Percentiles rank a stretch among this genome's conserved stretches.
Evolutionary conservation across 441 rosid species (phyloP).

Genomic region (Pelargonium myrrhifolium): DNA sequence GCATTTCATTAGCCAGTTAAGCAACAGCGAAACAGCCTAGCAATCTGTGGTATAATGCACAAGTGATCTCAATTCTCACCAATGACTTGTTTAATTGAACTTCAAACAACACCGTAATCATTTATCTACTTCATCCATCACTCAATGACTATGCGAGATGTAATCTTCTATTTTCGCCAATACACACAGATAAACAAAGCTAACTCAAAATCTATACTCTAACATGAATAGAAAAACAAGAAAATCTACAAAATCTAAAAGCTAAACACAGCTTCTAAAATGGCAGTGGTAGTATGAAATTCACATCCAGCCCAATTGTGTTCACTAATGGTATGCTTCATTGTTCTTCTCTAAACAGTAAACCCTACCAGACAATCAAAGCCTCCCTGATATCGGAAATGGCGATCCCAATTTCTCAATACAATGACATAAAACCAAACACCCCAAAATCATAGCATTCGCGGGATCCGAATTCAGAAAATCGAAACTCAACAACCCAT

Average conservation of each 20-base stretch:
- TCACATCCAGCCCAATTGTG: not conserved
- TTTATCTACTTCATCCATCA: not conserved
- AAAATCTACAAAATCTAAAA: not conserved
- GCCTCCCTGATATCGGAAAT: not conserved
- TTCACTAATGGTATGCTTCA: not conserved
- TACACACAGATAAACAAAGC: not conserved
- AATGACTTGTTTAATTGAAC: not conserved
- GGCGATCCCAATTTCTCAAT: not conserved
- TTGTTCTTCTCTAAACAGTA: not conserved
- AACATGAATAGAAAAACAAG: not conserved
- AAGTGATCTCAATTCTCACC: not conserved
- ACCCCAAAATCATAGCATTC: not conserved
- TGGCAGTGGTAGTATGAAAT: not conserved
- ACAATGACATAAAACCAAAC: not conserved
- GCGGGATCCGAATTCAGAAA: not conserved
- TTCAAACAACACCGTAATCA: not conserved
- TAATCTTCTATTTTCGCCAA: not conserved
- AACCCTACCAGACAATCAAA: slow-evolving; percentile 1
- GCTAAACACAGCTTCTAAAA: not conserved
- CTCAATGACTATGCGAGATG: not conserved
- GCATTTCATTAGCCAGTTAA: not conserved
- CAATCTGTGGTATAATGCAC: not conserved
- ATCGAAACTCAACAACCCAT: not conserved
- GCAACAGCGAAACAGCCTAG: not conserved
- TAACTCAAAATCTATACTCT: not conserved